Percentiles rank a stretch among this genome's conserved stretches.
Evolutionary conservation across 208 protist species (phyloP).

Genomic region (Crithidia bombi): DNA sequence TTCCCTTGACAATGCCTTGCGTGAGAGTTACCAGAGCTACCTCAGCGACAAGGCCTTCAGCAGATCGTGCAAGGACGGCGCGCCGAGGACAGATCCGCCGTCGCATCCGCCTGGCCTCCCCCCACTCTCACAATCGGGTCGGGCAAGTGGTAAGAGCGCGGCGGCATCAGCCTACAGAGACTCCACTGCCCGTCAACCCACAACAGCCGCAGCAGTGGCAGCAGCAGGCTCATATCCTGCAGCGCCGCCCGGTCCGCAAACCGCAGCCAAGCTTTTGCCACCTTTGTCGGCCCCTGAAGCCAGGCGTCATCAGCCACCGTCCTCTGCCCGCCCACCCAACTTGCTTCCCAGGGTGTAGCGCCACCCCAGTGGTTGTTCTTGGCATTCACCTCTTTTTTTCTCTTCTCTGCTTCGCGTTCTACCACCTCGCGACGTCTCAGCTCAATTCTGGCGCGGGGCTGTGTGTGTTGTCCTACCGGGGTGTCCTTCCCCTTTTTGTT

Average conservation of each 20-base stretch:
- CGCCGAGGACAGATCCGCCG: neutral
- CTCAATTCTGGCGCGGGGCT: conserved; percentile 5
- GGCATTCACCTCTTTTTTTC: conserved; percentile 17
- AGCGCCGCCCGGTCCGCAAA: neutral
- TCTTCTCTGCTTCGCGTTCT: neutral
- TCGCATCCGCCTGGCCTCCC: neutral
- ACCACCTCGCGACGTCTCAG: neutral
- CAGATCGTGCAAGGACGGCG: conserved; percentile 23
- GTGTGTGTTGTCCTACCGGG: too few relatives aligned
- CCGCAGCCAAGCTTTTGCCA: neutral
- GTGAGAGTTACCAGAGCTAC: conserved; percentile 72
- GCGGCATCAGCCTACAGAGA: neutral
- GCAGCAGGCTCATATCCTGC: neutral
- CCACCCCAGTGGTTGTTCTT: conserved; percentile 32
- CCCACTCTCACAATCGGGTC: neutral
- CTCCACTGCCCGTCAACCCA: neutral
- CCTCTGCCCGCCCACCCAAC: conserved; percentile 2
- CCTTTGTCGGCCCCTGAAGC: neutral
- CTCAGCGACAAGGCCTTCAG: conserved; percentile 69
- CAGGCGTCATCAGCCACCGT: neutral
- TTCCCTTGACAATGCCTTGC: conserved; percentile 57
- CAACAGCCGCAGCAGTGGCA: neutral
- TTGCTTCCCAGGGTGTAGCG: conserved; percentile 3
- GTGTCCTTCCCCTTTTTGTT: conserved; percentile 1
- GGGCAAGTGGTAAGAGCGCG: neutral